Base-by-base conservation (phyloP, 441 rosid species). In the Adansonia gregorii region DNA sequence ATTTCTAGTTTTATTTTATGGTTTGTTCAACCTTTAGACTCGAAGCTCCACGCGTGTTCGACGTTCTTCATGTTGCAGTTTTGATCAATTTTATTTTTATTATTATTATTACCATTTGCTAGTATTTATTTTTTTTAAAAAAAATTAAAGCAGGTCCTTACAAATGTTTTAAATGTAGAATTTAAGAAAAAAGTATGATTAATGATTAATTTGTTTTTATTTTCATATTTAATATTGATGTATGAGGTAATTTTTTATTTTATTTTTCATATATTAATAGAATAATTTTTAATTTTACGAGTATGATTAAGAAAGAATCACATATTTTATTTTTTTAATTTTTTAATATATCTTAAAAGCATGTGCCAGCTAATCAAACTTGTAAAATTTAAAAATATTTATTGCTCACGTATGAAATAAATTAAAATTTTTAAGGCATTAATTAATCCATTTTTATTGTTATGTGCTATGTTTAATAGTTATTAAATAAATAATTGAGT, bases 21-120 rank as follows among this genome's bases (percentile, higher is more conserved):
- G 54, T 72, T 15, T 54, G 49, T 72, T 72, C 75, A 72, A 72
- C 46, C 12, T 48, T 20, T 12, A 9, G 6, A 67, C 54, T 78
- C 61, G 20, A 51, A 49, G 41, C 43, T 58, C 19, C 60, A 76
- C 78, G 73, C 73, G 78, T 76, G 15, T 20, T 17, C 46, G 10
- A 65, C 41, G 39, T 10, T 8, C 4, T 27, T 43, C 8, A 3
- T 19, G 6, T 31, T n/a, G 24, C 75, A 55, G 75, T 72, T 31
- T 70, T 3, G 0, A 3, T 8, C 31, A 9, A n/a, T n/a, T n/a
- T 5, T 73, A 48, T 48, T 17, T 3, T 20, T 46, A 1, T 14
- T 12, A 11, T 8, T 24, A 1, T 10, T 27, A 4, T 31, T 10
- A 15, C 1, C 17, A 56, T 3, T 27, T 27, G 35, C 3, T 27